Percentiles rank a stretch among this genome's conserved stretches.
These are phyloP conservation scores for Kernera saxatilis DNA, from an alignment of 345 rosid species.

Conservation along the genomic window DNA sequence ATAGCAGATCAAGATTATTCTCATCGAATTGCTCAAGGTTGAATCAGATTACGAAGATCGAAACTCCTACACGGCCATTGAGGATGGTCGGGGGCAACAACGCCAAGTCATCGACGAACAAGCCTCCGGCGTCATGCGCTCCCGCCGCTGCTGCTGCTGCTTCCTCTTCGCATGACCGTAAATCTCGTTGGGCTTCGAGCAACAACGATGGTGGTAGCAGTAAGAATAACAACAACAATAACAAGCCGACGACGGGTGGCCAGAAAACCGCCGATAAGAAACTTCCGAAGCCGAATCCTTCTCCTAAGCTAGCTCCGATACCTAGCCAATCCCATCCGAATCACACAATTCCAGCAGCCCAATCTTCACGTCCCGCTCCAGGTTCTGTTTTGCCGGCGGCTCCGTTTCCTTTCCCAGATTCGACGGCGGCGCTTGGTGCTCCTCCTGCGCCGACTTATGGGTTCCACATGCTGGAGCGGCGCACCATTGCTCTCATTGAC, in stretches of 20 bases:
- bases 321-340: slow-evolving; percentile 36
- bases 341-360: slow-evolving; percentile 34
- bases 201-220: slow-evolving; percentile 25
- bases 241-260: slow-evolving; percentile 14
- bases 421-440: slow-evolving; percentile 46
- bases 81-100: slow-evolving; percentile 55
- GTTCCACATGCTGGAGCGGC: slow-evolving; percentile 93
- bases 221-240: slow-evolving; percentile 9
- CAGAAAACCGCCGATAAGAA: slow-evolving; percentile 31
- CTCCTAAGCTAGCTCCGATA: slow-evolving; percentile 26
- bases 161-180: slow-evolving; percentile 39
- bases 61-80: neutral
- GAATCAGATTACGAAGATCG: neutral
- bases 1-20: neutral
- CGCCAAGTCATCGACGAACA: slow-evolving; percentile 38
- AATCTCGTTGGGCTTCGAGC: slow-evolving; percentile 58
- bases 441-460: slow-evolving; percentile 84
- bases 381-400: slow-evolving; percentile 18
- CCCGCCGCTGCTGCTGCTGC: slow-evolving; percentile 16
- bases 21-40: neutral
- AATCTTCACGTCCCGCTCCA: slow-evolving; percentile 31
- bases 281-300: slow-evolving; percentile 29
- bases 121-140: slow-evolving; percentile 32
- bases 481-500: slow-evolving; percentile 70
- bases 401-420: slow-evolving; percentile 47